Conservation (phyloP, 1,284 basidiomycete genomes). For the Tilletia setariae region DNA sequence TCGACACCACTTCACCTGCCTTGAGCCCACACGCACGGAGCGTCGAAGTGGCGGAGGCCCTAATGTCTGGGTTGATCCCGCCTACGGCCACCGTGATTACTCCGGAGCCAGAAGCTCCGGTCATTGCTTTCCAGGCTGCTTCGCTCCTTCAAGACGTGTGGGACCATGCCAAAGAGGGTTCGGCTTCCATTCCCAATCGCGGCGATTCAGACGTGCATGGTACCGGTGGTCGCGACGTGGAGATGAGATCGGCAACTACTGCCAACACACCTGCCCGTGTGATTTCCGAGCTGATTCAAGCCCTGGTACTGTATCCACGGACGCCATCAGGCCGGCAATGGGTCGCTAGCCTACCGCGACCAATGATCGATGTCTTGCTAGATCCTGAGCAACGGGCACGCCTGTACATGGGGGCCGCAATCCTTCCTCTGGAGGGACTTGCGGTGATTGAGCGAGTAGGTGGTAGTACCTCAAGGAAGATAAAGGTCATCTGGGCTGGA, state of each 20-base stretch:
- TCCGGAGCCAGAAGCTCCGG: slow-evolving; percentile 10
- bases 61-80: neutral
- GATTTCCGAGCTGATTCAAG: neutral
- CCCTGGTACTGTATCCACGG: slow-evolving; percentile 17
- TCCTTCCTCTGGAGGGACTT: slow-evolving; percentile 33
- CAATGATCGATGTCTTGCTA: slow-evolving; percentile 23
- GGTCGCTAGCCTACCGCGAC: slow-evolving; percentile 19
- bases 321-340: slow-evolving; percentile 15
- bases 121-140: slow-evolving; percentile 29
- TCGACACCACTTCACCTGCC: neutral
- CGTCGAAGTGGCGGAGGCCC: slow-evolving; percentile 8
- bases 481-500: slow-evolving; percentile 40
- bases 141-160: slow-evolving; percentile 28
- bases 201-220: too few species aligned
- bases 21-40: neutral
- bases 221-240: too few species aligned
- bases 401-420: slow-evolving; percentile 34
- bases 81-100: too few species aligned
- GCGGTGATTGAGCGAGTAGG: slow-evolving; percentile 26
- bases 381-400: slow-evolving; percentile 28
- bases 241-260: too few species aligned
- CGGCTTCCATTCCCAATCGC: too few species aligned
- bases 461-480: slow-evolving; percentile 28
- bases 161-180: too few species aligned
- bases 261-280: neutral